Percentiles rank a stretch among this genome's conserved stretches.
Conservation (phyloP, 108 stramenopile species). For the Fragilariopsis cylindrus region DNA sequence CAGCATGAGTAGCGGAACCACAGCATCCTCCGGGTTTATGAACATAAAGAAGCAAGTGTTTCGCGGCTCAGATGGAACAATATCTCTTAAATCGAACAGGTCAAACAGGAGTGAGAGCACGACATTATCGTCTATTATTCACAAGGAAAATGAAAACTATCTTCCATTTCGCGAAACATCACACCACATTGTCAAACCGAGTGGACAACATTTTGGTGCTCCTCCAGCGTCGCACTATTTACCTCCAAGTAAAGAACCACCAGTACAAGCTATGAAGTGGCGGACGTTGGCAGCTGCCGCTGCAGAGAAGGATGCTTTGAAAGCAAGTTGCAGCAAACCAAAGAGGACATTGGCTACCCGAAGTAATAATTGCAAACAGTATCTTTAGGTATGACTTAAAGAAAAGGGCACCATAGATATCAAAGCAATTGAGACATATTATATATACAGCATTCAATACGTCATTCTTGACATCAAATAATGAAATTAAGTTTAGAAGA, state of each 20-base stretch:
- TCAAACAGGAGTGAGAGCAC: slow-evolving; percentile 24
- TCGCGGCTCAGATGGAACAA: slow-evolving; percentile 8
- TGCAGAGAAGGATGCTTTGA: slow-evolving; percentile 37
- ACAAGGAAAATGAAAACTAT: slow-evolving; percentile 26
- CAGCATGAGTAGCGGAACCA: slow-evolving; percentile 26
- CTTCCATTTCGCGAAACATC: slow-evolving; percentile 26
- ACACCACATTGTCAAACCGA: slow-evolving; percentile 34
- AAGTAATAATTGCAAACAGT: not conserved
- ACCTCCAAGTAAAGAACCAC: slow-evolving; percentile 37
- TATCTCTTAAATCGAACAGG: slow-evolving; percentile 11
- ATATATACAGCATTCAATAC: too few species aligned
- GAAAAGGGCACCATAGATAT: too few species aligned
- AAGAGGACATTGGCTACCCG: not conserved
- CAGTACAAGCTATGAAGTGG: slow-evolving; percentile 61
- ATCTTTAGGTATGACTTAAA: not conserved
- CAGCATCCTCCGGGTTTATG: slow-evolving; percentile 27
- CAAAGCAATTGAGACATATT: too few species aligned
- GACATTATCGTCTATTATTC: slow-evolving; percentile 34
- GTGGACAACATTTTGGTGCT: slow-evolving; percentile 20
- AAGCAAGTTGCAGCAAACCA: slow-evolving; percentile 4
- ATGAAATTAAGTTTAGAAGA: too few species aligned
- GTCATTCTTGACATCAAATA: too few species aligned
- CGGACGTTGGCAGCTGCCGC: slow-evolving; percentile 57
- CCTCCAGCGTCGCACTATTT: slow-evolving; percentile 13
- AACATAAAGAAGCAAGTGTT: slow-evolving; percentile 41